Base-by-base conservation (phyloP, 768 basidiomycete species). In the Tylopilus subfusipes region DNA sequence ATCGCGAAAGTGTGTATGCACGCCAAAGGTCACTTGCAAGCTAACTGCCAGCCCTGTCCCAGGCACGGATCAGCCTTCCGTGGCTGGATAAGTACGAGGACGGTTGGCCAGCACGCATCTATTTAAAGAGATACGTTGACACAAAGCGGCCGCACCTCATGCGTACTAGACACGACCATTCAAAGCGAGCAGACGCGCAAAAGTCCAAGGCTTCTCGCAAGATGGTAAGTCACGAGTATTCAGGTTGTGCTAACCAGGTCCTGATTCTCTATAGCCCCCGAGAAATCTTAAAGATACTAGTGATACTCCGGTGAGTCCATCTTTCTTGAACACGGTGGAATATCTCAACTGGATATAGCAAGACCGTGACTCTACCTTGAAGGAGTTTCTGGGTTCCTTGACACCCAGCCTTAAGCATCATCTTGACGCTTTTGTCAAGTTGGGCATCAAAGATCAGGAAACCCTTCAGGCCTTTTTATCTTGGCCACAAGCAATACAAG, bases 381-480 rank as follows among this genome's bases (percentile, higher is more conserved):
- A 10, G 25, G 45, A 57, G 18, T 66, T 68, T 48, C 31, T 71
- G 38, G 2, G 38, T 42, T 62, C 68, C 29, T 42, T 64, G 46
- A 33, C 22, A 24, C 65, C 69, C 10, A 59, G 24, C 42, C 64
- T 71, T 10, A 59, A 61, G 54, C 53, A 50, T 16, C 59, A 52
- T 34, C 27, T 61, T 7, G 52, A 58, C 46, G 59, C 53, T 12
- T 66, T 71, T 31, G 24, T 42, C 5, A 19, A 42, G 45, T 42
- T 69, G 44, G 69, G 68, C 24, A 43, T 71, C 46, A 59, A 60
- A 40, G 59, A 67, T 27, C 33, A 52, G 54, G 39, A 46, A 40
- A 65, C 60, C 7, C 53, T 69, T 36, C 42, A 45, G 13, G 61
- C 54, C 27, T 64, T 71, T 50, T n/a, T 66, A 18, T 53, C 54